Evolutionary conservation across 2,329 filamentous ascomycete genomes (phyloP).

Genomic region (Pseudohalonectria lignicola): DNA sequence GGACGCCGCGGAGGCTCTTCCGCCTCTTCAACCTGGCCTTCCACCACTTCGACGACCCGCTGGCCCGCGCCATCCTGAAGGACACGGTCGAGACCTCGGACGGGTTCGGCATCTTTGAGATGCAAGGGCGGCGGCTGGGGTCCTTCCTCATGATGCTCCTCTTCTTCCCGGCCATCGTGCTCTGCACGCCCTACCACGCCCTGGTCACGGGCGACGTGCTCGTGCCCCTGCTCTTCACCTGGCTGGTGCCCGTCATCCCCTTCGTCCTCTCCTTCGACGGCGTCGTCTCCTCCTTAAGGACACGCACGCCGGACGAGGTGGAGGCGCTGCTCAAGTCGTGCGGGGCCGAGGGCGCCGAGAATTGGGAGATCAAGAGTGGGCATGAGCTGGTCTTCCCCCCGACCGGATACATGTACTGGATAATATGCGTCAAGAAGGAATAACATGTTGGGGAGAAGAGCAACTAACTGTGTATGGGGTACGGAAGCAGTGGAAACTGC

Average conservation of each 20-base stretch:
- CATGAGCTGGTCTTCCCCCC: conserved; percentile 37
- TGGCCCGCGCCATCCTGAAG: conserved; percentile 48
- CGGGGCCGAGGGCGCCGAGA: conserved; percentile 24
- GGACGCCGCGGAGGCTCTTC: conserved; percentile 38
- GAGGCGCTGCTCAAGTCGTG: conserved; percentile 44
- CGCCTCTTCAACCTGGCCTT: conserved; percentile 65
- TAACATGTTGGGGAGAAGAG: too few species aligned
- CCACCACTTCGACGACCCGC: conserved; percentile 61
- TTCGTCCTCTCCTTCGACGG: conserved; percentile 61
- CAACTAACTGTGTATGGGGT: too few species aligned
- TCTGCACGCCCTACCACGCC: conserved; percentile 40
- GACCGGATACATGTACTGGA: conserved; percentile 38
- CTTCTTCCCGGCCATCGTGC: conserved; percentile 39
- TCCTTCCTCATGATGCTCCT: conserved; percentile 39
- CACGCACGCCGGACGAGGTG: conserved; percentile 56
- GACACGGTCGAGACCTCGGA: conserved; percentile 55
- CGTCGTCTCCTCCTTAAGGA: conserved; percentile 54
- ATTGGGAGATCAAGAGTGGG: conserved; percentile 40
- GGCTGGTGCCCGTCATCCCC: conserved; percentile 54
- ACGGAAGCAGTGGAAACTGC: too few species aligned
- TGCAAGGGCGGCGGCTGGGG: conserved; percentile 53
- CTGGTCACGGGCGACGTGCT: conserved; percentile 37
- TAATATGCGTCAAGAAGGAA: conserved; percentile 31
- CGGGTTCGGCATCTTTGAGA: conserved; percentile 62
- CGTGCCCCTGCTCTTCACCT: conserved; percentile 53